Evolutionary conservation across 768 basidiomycete genomes (phyloP), one percentile per base, ranked within the genome.

Genomic region (Russula griseocarnosa): DNA sequence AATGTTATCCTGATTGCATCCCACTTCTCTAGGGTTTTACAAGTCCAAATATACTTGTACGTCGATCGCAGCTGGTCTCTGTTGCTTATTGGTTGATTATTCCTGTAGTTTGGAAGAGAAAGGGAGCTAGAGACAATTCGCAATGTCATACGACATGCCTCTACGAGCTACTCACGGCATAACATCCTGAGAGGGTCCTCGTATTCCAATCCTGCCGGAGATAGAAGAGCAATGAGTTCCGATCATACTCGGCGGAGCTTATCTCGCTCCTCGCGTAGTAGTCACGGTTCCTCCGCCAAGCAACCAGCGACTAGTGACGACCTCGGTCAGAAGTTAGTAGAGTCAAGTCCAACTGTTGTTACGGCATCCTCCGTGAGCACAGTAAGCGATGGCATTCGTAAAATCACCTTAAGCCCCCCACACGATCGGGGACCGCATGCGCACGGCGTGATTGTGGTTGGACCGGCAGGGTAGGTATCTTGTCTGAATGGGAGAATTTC

Each of bases 71-170:
- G 3, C 51, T 46, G 26, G 22, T 22, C 3, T 13, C 42, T 26
- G 28, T 62, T 44, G 7, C 60, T 63, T 55, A 42, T 34, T 22
- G 3, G 44, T 30, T 24, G 16, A 49, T 44, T 40, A 38, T 57
- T n/a, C 8, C 7, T 22, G 36, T 52, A 85, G 83, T 89, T 86
- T 70, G 88, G 88, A 8, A 80, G 88, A 52, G 86, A 88, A 55
- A 86, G 81, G 69, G 87, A 89, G 73, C 74, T 89, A 1, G 87
- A 89, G 50, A 74, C 77, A 50, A 85, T 90, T 61, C 80, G 85
- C 53, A 85, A 82, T 72, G 83, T 89, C 62, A 86, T 76, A 38
- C 72, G 72, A n/a, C 72, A 75, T 55, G 71, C 72, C 56, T 83
- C 86, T 5, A 83, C 81, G 20, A 86, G 81, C 65, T 87, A 86